Conservation (phyloP, 208 protist genomes). For the Wallacemonas sp. region DNA sequence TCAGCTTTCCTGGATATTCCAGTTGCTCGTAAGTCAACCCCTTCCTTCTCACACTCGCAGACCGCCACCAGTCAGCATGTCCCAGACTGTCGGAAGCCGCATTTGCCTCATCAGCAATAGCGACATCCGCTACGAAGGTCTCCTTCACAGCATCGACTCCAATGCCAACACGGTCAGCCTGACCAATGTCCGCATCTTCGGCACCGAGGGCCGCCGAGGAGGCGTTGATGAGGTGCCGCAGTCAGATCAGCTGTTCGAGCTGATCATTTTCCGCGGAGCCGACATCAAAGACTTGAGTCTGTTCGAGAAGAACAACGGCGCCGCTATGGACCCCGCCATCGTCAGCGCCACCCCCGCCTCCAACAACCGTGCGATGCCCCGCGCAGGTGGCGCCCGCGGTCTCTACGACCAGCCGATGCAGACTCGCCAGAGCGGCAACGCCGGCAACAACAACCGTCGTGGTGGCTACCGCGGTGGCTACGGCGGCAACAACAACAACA, state of each 20-base stretch:
- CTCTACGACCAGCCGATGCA: conserved; percentile 15
- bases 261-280: conserved; percentile 86
- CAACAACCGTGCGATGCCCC: conserved; percentile 11
- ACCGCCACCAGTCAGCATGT: too few species aligned
- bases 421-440: conserved; percentile 1
- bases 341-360: conserved; percentile 43
- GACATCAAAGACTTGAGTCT: conserved; percentile 88
- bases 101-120: conserved; percentile 88
- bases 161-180: conserved; percentile 83
- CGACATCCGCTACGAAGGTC: conserved; percentile 88
- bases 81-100: conserved; percentile 43
- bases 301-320: conserved; percentile 45
- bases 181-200: conserved; percentile 84
- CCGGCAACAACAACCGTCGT: conserved; percentile 25
- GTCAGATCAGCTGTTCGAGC: conserved; percentile 74
- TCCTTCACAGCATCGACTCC: conserved; percentile 70
- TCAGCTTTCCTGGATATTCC: too few species aligned
- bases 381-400: neutral
- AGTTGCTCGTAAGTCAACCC: too few species aligned
- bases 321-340: conserved; percentile 74
- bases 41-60: too few species aligned
- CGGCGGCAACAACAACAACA: conserved; percentile 20
- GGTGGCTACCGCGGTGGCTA: conserved; percentile 16
- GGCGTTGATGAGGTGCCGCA: conserved; percentile 55
- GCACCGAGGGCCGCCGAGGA: conserved; percentile 79